A percentile compares a stretch with the other conserved stretches of the same genome.
phyloP scores from a whole-genome alignment of 2,329 filamentous ascomycete genomes.

The Parasarocladium wereldwijsianum region DNA sequence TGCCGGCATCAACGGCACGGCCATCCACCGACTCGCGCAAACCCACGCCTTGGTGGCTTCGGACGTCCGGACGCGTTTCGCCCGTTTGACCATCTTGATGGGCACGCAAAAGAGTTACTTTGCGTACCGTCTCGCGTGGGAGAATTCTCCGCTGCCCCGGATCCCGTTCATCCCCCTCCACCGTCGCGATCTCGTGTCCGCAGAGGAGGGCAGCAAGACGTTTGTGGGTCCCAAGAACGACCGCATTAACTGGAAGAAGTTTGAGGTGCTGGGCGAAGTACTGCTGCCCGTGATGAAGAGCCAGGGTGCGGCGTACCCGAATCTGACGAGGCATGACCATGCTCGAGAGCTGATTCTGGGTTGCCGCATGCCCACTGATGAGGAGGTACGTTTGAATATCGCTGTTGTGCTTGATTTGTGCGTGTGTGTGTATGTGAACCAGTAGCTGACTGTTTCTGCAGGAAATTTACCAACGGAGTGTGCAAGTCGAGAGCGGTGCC shows the following conservation, averaged over 20 bases:
- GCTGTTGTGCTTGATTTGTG: too few relatives aligned
- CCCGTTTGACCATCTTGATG: constrained; percentile 84
- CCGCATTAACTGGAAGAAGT: constrained; percentile 95
- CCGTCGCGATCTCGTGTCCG: constrained; percentile 76
- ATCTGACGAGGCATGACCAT: constrained; percentile 52
- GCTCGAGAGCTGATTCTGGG: constrained; percentile 67
- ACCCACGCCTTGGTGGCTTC: constrained; percentile 63
- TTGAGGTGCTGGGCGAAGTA: constrained; percentile 88
- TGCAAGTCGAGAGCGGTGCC: constrained; percentile 39
- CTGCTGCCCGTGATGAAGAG: constrained; percentile 83
- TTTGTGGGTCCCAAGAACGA: constrained; percentile 62
- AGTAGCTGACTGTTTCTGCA: constrained; percentile 17
- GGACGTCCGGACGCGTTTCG: constrained; percentile 67
- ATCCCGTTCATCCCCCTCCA: constrained; percentile 92
- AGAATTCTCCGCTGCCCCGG: constrained; percentile 77
- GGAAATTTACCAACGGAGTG: constrained; percentile 50
- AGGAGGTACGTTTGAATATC: constrained; percentile 66
- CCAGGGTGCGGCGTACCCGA: constrained; percentile 70
- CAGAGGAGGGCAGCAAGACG: constrained; percentile 83
- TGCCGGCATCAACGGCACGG: constrained; percentile 78
- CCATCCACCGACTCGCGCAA: constrained; percentile 68
- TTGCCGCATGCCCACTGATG: constrained; percentile 67
- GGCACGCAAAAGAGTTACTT: constrained; percentile 83
- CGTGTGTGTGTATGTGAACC: not conserved
- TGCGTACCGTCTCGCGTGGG: constrained; percentile 93